Evolutionary conservation across 2,329 filamentous ascomycete species (phyloP), one percentile per base, ranked within the genome.

Genomic region (Colletotrichum sp.): DNA sequence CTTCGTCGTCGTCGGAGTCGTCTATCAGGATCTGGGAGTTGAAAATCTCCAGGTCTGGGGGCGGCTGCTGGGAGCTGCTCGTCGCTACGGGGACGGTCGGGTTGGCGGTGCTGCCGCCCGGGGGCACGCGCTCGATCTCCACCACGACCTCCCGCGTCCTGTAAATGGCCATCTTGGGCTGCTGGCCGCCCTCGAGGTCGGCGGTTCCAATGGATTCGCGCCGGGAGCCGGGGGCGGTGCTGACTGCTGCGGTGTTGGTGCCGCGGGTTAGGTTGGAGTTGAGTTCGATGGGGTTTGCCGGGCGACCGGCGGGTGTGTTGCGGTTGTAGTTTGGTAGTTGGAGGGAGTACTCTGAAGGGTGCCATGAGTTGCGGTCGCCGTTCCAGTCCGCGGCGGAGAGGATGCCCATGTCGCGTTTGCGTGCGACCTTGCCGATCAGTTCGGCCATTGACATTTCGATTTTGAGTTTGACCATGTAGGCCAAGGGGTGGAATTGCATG

Each of bases 381-480:
- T 59, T 65, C 16, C 71, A 72, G 43, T 68, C 67, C 4, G 30
- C 65, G 8, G 72, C 71, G 16, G 76, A 74, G 7, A 72, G 36
- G 1, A 75, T 71, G n/a, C 71, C 71, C 15, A 71, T 67, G 18
- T 78, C 75, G 7, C 74, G 63, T 30, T 78, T 76, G 12, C 69
- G 77, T 2, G 82, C 82, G 24, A 87, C 82, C 73, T 85, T 86
- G 43, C 81, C 85, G 76, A 90, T 90, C 16, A 90, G 85, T 60
- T 87, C 86, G 72, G 89, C 88, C 88, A 90, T 90, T 8, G 86
- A 86, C 85, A 90, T 87, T 79, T 90, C 88, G 78, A 90, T 90
- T 78, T 90, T 87, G 59, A 90, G 84, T 70, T 90, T 90, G 61
- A 90, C 87, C 15, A 87, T 84, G 78, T 90, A 90, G 15, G 87